phyloP scores from a whole-genome alignment of 2,329 filamentous ascomycete genomes.

The Rhinocladiella similis region DNA sequence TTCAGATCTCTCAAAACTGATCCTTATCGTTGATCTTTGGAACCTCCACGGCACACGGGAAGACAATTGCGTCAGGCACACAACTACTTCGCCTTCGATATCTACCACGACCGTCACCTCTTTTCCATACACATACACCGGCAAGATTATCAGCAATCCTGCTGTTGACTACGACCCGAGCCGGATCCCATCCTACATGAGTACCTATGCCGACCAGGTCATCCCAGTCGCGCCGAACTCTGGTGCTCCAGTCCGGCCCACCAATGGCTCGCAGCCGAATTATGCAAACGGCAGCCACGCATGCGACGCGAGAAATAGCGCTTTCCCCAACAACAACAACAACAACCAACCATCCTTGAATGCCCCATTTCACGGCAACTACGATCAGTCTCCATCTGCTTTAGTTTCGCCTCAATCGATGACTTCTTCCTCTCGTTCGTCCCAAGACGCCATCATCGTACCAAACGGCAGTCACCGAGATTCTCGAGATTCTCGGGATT shows the following conservation, averaged over 20 bases:
- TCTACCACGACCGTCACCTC: constrained; percentile 10
- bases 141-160: neutral
- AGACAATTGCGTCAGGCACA: constrained; percentile 67
- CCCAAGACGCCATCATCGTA: constrained; percentile 11
- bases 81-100: constrained; percentile 20
- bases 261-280: too few species aligned
- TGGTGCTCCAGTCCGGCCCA: neutral
- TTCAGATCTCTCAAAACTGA: constrained; percentile 63
- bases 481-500: too few species aligned
- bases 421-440: constrained; percentile 14
- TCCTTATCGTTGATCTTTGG: constrained; percentile 70
- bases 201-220: neutral
- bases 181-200: constrained; percentile 3
- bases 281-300: neutral
- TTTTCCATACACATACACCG: constrained; percentile 12
- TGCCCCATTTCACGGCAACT: constrained; percentile 15
- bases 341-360: neutral
- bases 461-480: neutral
- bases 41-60: constrained; percentile 60
- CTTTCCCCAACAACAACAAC: constrained; percentile 2
- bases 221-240: neutral
- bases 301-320: neutral
- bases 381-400: constrained; percentile 5
- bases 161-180: neutral
- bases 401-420: constrained; percentile 4